Base-by-base conservation (phyloP, 345 rosid genomes). In the Psidium guajava region DNA sequence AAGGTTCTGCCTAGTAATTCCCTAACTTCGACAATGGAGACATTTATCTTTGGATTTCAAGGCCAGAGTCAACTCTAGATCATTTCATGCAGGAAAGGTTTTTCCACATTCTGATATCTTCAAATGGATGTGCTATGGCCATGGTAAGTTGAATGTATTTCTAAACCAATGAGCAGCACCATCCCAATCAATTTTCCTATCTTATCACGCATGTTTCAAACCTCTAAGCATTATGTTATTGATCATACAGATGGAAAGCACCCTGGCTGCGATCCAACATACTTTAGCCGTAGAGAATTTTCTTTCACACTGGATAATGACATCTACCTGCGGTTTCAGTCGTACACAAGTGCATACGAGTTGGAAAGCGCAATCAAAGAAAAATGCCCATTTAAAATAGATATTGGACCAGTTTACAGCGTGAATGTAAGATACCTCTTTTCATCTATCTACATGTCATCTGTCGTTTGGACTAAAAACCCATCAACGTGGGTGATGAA, bases 91-190 rank as follows among this genome's bases (percentile, higher is more conserved):
- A 97, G 99, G 95, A 83, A 95, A 92, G 87, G 90, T 93, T 44
- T 97, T 97, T 88, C 98, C 99, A 84, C 87, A 92, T 91, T 88
- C 88, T 50, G 98, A 97, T 87, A 90, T 95, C 44, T 88, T 94
- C 90, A 95, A 93, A 87, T 97, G 98, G 98, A 88, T 95, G 93
- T 95, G 92, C 55, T 95, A 97, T 59, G 99, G 98, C 86, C 93
- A 97, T 82, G 98, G 99, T 95, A 90, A 88, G 81, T 16, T n/a
- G 21, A 59, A 27, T 61, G n/a, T 50, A 49, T 58, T 8, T 8
- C 54, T 47, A n/a, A 84, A 47, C 55, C 25, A 28, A 13, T 15
- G 25, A 54, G 81, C 73, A 56, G 51, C 3, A 11, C n/a, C 59
- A 32, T 15, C 42, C 25, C 36, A 20, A 25, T 77, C 40, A 22